Percentiles rank a stretch among this genome's conserved stretches.
phyloP scores from a whole-genome alignment of 768 basidiomycete species.

The Psilocybe azurescens region DNA sequence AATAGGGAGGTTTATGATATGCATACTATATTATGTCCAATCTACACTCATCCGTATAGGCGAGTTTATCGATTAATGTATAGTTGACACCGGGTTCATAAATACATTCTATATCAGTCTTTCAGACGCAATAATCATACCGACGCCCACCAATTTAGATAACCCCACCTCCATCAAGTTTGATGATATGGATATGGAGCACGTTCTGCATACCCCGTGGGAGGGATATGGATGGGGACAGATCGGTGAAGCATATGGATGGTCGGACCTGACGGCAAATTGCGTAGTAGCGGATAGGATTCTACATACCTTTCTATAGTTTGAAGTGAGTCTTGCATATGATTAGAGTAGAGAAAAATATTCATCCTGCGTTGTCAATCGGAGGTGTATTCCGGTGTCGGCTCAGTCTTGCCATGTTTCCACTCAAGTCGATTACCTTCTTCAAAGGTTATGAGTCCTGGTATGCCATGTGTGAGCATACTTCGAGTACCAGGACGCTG shows the following conservation, averaged over 20 bases:
- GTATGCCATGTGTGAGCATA: no score
- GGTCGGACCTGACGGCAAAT: background rate
- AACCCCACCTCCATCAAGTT: background rate
- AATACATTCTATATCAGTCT: background rate
- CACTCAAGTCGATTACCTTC: no score
- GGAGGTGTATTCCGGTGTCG: background rate
- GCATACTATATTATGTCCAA: background rate
- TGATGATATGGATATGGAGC: background rate
- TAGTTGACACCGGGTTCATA: background rate
- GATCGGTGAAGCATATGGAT: background rate
- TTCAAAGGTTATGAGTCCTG: no score
- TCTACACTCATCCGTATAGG: background rate
- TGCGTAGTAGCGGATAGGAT: background rate
- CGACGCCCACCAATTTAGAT: background rate
- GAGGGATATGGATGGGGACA: constrained; percentile 14
- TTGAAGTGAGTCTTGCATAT: background rate
- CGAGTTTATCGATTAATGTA: background rate
- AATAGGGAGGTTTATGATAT: no score
- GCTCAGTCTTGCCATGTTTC: no score
- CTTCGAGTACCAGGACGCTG: no score
- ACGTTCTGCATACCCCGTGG: constrained; percentile 7
- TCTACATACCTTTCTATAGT: background rate
- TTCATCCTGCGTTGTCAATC: background rate
- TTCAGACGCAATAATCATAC: background rate
- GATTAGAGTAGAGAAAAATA: background rate